These are phyloP conservation scores for Colletotrichum orchidophilum DNA, from an alignment of 2,329 filamentous ascomycete species.

Conservation along the genomic window DNA sequence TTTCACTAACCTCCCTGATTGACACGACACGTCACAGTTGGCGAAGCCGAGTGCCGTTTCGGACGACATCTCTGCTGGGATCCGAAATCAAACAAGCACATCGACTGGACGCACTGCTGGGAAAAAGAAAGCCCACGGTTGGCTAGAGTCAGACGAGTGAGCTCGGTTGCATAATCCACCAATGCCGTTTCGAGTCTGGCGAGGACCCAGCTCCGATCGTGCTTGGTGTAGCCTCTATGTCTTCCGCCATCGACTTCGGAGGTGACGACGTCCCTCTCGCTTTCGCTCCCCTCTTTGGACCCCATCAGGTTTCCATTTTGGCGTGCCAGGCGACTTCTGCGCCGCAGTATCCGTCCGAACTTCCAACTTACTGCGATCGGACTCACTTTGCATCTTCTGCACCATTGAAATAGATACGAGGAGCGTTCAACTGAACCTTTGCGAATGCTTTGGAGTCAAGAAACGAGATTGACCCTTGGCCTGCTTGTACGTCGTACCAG, in stretches of 20 bases:
- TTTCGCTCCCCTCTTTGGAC: neutral
- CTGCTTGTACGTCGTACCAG: neutral
- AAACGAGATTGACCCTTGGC: neutral
- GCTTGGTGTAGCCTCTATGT: neutral
- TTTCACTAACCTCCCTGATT: neutral
- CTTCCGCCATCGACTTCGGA: neutral
- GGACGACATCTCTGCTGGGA: conserved; percentile 3
- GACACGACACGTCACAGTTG: conserved; percentile 4
- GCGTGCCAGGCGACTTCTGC: conserved; percentile 13
- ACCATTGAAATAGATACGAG: neutral
- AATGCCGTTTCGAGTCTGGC: conserved; percentile 18
- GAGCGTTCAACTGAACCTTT: neutral
- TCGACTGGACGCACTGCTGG: neutral
- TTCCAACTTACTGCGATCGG: neutral
- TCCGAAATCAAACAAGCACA: neutral
- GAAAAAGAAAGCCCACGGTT: conserved; percentile 19
- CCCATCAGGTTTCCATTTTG: neutral
- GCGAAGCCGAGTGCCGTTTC: neutral
- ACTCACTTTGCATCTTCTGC: neutral
- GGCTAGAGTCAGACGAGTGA: neutral
- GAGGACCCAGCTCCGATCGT: conserved; percentile 27
- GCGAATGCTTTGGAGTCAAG: neutral
- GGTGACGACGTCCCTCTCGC: conserved; percentile 16
- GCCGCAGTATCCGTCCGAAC: conserved; percentile 2
- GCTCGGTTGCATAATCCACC: conserved; percentile 22